A percentile compares a stretch with the other conserved stretches of the same genome.
phyloP scores from a whole-genome alignment of 2,329 filamentous ascomycete genomes.

The Chaetomium olivaceum region DNA sequence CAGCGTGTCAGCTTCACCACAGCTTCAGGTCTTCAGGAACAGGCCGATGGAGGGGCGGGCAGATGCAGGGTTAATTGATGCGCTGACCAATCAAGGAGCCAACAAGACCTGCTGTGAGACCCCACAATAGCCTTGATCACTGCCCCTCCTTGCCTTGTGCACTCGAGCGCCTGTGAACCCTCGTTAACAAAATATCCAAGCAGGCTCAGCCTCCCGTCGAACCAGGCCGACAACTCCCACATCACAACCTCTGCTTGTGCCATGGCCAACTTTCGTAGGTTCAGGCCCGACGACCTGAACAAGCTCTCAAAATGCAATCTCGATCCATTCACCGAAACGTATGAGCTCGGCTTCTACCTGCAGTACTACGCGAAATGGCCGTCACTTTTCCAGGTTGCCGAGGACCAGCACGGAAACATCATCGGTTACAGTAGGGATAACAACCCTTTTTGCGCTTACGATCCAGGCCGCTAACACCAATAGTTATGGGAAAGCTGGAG shows the following conservation, averaged over 20 bases:
- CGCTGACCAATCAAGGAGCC: not conserved
- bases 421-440: conserved; percentile 81
- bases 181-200: not conserved
- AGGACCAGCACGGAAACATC: conserved; percentile 82
- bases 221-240: not conserved
- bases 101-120: not conserved
- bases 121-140: not conserved
- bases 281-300: conserved; percentile 81
- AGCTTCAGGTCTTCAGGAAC: not conserved
- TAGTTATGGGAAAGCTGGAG: conserved; percentile 97
- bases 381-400: conserved; percentile 87
- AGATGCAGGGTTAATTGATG: not conserved
- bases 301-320: conserved; percentile 93
- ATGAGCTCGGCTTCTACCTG: conserved; percentile 92
- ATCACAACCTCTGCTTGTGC: not conserved
- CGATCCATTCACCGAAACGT: conserved; percentile 96
- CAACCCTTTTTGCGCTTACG: not conserved
- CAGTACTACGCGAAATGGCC: conserved; percentile 97
- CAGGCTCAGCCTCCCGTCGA: not conserved
- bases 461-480: not conserved
- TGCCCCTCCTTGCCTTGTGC: not conserved
- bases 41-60: not conserved
- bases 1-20: too few relatives aligned
- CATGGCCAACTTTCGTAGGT: conserved; percentile 85
- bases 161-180: not conserved